phyloP scores from a whole-genome alignment of 768 basidiomycete genomes.

The Termitomyces sp. region DNA sequence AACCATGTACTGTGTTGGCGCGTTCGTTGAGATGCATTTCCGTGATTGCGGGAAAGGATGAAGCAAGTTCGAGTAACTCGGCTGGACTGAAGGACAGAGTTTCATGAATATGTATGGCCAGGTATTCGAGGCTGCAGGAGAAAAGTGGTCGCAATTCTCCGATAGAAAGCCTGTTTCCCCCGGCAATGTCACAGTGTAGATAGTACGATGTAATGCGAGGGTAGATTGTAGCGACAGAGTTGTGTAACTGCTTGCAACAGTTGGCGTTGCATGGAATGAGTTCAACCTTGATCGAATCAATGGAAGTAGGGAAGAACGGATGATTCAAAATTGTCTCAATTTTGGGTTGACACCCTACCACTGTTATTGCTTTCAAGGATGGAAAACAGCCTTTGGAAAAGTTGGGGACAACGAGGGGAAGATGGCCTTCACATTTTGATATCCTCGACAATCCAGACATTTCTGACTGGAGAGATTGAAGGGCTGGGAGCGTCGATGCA shows the following conservation, averaged over 20 bases:
- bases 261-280: not conserved
- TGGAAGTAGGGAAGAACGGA: not conserved
- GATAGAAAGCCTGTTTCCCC: not conserved
- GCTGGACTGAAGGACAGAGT: not conserved
- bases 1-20: too few species aligned
- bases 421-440: not conserved
- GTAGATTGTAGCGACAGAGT: not conserved
- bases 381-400: not conserved
- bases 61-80: not conserved
- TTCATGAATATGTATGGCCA: not conserved
- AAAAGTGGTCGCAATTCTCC: not conserved
- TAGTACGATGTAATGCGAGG: not conserved
- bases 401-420: not conserved
- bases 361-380: not conserved
- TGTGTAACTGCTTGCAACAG: not conserved
- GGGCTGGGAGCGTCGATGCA: not conserved
- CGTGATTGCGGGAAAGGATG: not conserved
- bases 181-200: not conserved
- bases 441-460: rapidly evolving
- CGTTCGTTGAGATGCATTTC: not conserved
- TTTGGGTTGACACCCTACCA: not conserved
- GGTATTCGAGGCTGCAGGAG: not conserved
- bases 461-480: not conserved
- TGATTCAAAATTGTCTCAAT: not conserved
- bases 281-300: not conserved